Percentiles rank a stretch among this genome's conserved stretches.
phyloP scores from a whole-genome alignment of 495 filamentous ascomycete genomes.

The Penicillium mononematosum region DNA sequence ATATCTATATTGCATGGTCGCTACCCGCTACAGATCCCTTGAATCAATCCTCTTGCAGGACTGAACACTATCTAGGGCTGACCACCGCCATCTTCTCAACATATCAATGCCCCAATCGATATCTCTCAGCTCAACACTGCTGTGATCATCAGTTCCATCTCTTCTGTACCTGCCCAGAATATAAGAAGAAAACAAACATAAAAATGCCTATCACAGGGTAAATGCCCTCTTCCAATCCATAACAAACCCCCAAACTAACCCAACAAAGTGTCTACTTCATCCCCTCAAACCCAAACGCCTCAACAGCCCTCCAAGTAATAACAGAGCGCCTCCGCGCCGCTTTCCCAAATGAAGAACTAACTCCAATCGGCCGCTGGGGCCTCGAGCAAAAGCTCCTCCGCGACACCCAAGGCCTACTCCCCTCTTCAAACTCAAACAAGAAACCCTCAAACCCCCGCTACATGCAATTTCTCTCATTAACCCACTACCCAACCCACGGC shows the following conservation, averaged over 20 bases:
- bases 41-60: not conserved
- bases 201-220: constrained; percentile 41
- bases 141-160: not conserved
- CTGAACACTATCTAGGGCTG: not conserved
- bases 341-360: constrained; percentile 39
- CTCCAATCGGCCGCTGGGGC: constrained; percentile 41
- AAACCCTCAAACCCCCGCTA: constrained; percentile 35
- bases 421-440: constrained; percentile 28
- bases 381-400: constrained; percentile 49
- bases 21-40: not conserved
- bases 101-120: not conserved
- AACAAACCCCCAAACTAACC: constrained; percentile 4
- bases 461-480: constrained; percentile 48
- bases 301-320: constrained; percentile 35
- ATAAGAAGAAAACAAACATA: constrained; percentile 1
- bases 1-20: constrained; percentile 2
- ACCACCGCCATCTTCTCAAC: not conserved
- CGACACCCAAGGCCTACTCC: constrained; percentile 47
- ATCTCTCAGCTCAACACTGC: not conserved
- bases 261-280: constrained; percentile 45
- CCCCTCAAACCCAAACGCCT: constrained; percentile 43
- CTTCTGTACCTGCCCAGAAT: not conserved
- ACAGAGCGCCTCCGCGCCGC: constrained; percentile 44
- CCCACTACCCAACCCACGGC: constrained; percentile 41
- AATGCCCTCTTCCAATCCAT: not conserved